phyloP scores from a whole-genome alignment of 2,329 filamentous ascomycete genomes.

The Xylariaceae sp. region DNA sequence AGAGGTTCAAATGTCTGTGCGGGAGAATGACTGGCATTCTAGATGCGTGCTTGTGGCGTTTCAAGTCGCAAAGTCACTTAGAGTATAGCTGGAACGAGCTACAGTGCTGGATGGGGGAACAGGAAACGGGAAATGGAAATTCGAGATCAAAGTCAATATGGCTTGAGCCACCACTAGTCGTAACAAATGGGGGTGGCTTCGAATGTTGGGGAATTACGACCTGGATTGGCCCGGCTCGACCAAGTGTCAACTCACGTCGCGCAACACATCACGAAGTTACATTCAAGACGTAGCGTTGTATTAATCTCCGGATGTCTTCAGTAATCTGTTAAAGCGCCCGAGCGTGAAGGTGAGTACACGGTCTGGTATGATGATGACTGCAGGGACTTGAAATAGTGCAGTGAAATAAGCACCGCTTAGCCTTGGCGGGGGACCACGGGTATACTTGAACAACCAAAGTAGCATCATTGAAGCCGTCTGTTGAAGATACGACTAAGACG shows the following conservation, averaged over 20 bases:
- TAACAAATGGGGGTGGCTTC: constrained; percentile 17
- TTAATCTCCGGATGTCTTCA: too few relatives aligned
- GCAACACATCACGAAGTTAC: too few relatives aligned
- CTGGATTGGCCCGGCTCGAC: too few relatives aligned
- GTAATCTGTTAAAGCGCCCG: too few relatives aligned
- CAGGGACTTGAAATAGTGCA: not conserved
- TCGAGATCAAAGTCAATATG: constrained; percentile 2
- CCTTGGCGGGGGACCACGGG: too few relatives aligned
- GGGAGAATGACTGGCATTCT: not conserved
- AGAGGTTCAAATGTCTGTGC: not conserved
- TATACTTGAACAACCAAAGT: too few relatives aligned
- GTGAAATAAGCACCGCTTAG: not conserved
- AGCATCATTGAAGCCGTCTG: too few relatives aligned
- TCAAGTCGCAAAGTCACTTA: not conserved
- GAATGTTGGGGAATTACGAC: not conserved
- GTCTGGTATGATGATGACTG: not conserved
- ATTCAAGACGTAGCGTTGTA: too few relatives aligned
- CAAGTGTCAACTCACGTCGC: too few relatives aligned
- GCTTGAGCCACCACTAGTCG: not conserved
- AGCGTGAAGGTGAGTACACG: not conserved
- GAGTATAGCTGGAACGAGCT: not conserved
- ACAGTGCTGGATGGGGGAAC: too few relatives aligned
- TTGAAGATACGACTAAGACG: too few relatives aligned
- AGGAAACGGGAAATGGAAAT: constrained; percentile 23
- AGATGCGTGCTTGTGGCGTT: not conserved